These are phyloP conservation scores for carrot (Daucus carota) DNA, from an alignment of 129 eudicot genomes.

Conservation along the genomic window DH1_v3.0 NC_030381.2:4642501-4643000, in stretches of 20 bases:
- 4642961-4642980: slow-evolving; percentile 48
- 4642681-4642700: not conserved
- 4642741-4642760: not conserved
- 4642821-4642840: slow-evolving; percentile 22
- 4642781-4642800: slow-evolving; percentile 35
- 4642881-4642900: not conserved
- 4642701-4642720: not conserved
- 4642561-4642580: not conserved
- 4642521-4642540: not conserved
- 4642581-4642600: not conserved
- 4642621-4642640: not conserved
- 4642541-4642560: no score
- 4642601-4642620: not conserved
- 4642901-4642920: not conserved
- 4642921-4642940: slow-evolving; percentile 22
- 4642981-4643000: slow-evolving; percentile 41
- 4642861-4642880: not conserved
- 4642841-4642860: slow-evolving; percentile 28
- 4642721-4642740: not conserved
- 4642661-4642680: not conserved
- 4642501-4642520: not conserved
- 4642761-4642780: slow-evolving; percentile 12
- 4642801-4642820: slow-evolving; percentile 37
- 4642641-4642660: not conserved
- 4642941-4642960: slow-evolving; percentile 28